phyloP scores from a whole-genome alignment of 139 green algal genomes.

The Protoeuglena noctilucae region DNA sequence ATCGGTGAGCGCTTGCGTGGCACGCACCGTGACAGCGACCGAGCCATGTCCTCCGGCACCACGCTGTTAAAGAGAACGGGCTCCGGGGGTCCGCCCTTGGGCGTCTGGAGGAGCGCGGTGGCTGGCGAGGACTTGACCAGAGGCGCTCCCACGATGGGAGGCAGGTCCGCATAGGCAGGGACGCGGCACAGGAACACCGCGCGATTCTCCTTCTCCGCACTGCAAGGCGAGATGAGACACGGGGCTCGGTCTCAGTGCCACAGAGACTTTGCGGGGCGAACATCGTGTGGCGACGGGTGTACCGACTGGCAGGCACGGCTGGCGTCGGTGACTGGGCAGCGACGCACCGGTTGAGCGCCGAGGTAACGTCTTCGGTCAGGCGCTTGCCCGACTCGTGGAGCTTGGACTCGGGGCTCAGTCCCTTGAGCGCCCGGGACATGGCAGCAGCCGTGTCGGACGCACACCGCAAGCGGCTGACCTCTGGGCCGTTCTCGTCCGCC shows the following conservation, averaged over 20 bases:
- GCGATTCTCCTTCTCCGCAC: no score
- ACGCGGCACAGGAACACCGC: constrained; percentile 6
- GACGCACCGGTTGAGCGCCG: no score
- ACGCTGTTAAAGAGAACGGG: constrained; percentile 42
- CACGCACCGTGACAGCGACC: no score
- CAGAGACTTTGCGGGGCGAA: no score
- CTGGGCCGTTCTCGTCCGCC: constrained; percentile 18
- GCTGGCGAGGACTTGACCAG: constrained; percentile 39
- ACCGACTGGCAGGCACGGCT: no score
- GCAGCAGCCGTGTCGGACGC: not conserved
- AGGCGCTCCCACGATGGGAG: constrained; percentile 24
- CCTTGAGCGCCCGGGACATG: constrained; percentile 1
- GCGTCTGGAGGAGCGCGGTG: not conserved
- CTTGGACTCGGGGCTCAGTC: constrained; percentile 17
- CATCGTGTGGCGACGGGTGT: no score
- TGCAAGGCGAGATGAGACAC: no score
- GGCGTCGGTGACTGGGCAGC: no score
- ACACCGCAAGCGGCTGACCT: constrained; percentile 32
- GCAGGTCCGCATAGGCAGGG: constrained; percentile 25
- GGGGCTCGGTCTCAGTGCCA: no score
- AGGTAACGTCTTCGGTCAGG: no score
- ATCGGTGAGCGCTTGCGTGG: no score
- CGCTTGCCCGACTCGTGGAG: no score
- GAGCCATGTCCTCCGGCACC: constrained; percentile 62
- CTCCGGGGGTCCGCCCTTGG: constrained; percentile 23